Evolutionary conservation across 2,329 filamentous ascomycete genomes (phyloP), one percentile per base, ranked within the genome.

Genomic region (Penicillium sp.): DNA sequence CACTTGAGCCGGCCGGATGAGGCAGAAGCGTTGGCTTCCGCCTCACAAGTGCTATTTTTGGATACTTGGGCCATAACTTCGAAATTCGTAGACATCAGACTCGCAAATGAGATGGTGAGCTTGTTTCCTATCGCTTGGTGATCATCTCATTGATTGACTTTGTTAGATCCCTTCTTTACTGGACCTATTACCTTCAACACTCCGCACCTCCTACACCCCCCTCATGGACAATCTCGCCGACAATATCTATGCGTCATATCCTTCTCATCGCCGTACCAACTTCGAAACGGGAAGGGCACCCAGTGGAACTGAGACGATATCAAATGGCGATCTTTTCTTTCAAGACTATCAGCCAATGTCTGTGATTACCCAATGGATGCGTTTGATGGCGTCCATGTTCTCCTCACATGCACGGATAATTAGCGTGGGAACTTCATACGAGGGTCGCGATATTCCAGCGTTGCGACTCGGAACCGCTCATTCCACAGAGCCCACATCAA

Each of bases 291-390:
- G 59, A 16, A 67, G 69, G 62, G 61, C 70, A 62, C 51, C 73
- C 57, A 53, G 65, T 56, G 46, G 66, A 56, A 55, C 68, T 59
- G 47, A 66, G 64, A 58, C 74, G 49, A 70, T 60, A 43, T 73
- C 66, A 11, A 62, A 69, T 38, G 60, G 68, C 16, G 90, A 91
- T 67, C 79, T 96, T 36, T 97, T 97, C 77, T 97, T 99, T 75
- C 83, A 85, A 47, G 86, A 97, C 67, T 99, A 97, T 71, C 94
- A 97, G 67, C 91, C 92, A 1, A 79, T 95, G 19, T 85, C 88
- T 3, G 91, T 90, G 42, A 89, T 96, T 53, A 77, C 83, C n/a
- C 89, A 88, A 34, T 99, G 94, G 94, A 92, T 97, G 87, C 86
- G 85, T 45, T 81, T 97, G 36, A 82, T 97, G 61, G 84, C 90